phyloP scores from a whole-genome alignment of 306 rosid genomes.

The Myrica gale region DNA sequence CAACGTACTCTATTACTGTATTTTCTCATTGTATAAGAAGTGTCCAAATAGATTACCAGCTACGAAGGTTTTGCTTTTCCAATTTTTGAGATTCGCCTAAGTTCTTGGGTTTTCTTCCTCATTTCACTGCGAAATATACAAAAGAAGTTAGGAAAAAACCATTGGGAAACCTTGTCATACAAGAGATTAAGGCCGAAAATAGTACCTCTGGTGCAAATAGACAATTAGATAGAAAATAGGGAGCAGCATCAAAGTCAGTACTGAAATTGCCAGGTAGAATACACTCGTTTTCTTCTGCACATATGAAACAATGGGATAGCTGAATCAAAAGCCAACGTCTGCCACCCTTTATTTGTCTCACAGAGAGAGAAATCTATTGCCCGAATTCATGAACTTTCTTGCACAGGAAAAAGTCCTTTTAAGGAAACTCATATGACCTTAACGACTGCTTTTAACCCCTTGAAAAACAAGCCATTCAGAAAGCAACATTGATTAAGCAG shows the following conservation, averaged over 20 bases:
- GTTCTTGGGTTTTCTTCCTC: conserved; percentile 65
- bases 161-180: conserved; percentile 6
- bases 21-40: neutral
- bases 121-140: conserved; percentile 58
- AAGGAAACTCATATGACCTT: conserved; percentile 15
- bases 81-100: conserved; percentile 64
- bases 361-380: conserved; percentile 11
- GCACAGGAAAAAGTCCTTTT: conserved; percentile 1
- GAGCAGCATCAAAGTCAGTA: conserved; percentile 81
- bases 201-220: conserved; percentile 75
- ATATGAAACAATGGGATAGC: conserved; percentile 20
- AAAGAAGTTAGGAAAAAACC: conserved; percentile 13
- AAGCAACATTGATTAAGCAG: conserved; percentile 4
- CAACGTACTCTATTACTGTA: neutral
- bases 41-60: conserved; percentile 39
- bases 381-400: conserved; percentile 20
- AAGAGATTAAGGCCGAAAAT: conserved; percentile 19
- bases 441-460: conserved; percentile 18
- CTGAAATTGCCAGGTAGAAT: conserved; percentile 68
- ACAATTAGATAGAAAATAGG: conserved; percentile 86
- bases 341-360: too few relatives aligned
- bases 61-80: conserved; percentile 66
- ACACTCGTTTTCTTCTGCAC: conserved; percentile 65
- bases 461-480: conserved; percentile 24
- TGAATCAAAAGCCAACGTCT: neutral